phyloP scores from a whole-genome alignment of 176 grass and related monocot species.

The Cenchrus fungigraminus region DNA sequence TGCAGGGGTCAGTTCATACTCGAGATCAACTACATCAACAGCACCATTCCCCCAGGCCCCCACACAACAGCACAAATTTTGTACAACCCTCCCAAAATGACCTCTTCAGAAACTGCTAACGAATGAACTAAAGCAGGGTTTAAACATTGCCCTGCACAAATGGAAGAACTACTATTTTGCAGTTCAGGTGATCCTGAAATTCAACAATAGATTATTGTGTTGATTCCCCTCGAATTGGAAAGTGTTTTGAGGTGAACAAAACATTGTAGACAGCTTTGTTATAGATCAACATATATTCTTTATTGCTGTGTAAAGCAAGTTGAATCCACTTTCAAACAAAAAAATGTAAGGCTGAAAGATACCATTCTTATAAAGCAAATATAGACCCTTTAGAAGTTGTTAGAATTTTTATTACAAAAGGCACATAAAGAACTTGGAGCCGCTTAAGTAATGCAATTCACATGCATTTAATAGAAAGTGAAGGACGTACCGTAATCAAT shows the following conservation, averaged over 20 bases:
- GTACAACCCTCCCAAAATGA: slow-evolving; percentile 56
- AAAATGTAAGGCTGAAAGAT: slow-evolving; percentile 1
- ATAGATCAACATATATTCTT: neutral
- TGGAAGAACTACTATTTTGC: slow-evolving; percentile 49
- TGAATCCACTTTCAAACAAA: neutral
- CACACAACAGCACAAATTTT: slow-evolving; percentile 94
- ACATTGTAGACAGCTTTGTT: neutral
- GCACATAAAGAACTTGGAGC: neutral
- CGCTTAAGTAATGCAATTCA: no score
- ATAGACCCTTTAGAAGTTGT: slow-evolving; percentile 11
- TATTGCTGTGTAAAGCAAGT: neutral
- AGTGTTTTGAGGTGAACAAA: neutral
- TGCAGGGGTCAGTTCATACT: slow-evolving; percentile 59
- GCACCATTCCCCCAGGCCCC: slow-evolving; percentile 85
- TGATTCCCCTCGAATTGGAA: neutral
- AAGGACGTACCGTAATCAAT: no score
- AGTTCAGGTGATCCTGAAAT: slow-evolving; percentile 67
- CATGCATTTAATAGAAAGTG: no score
- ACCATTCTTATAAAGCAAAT: slow-evolving; percentile 34
- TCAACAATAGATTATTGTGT: slow-evolving; percentile 8
- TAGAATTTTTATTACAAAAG: slow-evolving; percentile 24
- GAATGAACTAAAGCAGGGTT: slow-evolving; percentile 97
- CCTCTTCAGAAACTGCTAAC: slow-evolving; percentile 74
- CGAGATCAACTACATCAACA: slow-evolving; percentile 85
- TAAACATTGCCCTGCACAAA: slow-evolving; percentile 76